Conservation (phyloP, 805 yeast species). For the Kodamaea neixiangensis region DNA sequence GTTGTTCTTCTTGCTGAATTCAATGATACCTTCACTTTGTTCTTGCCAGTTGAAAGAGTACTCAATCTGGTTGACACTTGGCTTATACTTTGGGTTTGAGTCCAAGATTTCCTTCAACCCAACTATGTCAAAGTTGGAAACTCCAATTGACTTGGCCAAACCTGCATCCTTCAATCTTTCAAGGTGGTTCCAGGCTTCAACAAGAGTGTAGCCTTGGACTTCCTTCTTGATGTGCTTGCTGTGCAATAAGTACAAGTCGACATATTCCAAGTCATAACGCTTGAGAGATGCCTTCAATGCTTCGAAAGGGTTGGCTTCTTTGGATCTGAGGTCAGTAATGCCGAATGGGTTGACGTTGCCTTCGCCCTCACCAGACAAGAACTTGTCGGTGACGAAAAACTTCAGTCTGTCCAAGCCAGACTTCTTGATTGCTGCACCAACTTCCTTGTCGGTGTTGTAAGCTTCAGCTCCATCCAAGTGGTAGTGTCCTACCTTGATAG, state of each 20-base stretch:
- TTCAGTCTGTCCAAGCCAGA: slow-evolving; percentile 43
- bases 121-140: slow-evolving; percentile 75
- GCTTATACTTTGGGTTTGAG: slow-evolving; percentile 61
- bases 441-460: slow-evolving; percentile 60
- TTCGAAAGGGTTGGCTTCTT: slow-evolving; percentile 37
- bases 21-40: slow-evolving; percentile 66
- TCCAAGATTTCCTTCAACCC: slow-evolving; percentile 69
- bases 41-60: slow-evolving; percentile 90
- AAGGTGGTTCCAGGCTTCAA: slow-evolving; percentile 67
- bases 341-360: slow-evolving; percentile 35
- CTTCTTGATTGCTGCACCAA: slow-evolving; percentile 50
- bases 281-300: slow-evolving; percentile 41
- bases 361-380: slow-evolving; percentile 26
- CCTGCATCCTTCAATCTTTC: slow-evolving; percentile 67
- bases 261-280: slow-evolving; percentile 44
- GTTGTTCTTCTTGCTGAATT: slow-evolving; percentile 60
- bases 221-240: slow-evolving; percentile 38
- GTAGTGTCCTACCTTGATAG: slow-evolving; percentile 52
- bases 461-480: slow-evolving; percentile 70
- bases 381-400: slow-evolving; percentile 63
- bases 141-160: slow-evolving; percentile 72
- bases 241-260: slow-evolving; percentile 55
- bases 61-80: slow-evolving; percentile 83
- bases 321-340: slow-evolving; percentile 7
- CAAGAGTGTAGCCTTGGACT: slow-evolving; percentile 37